Evolutionary conservation across 305 asterid species (phyloP).

Genomic region (Rubia balearica): DNA sequence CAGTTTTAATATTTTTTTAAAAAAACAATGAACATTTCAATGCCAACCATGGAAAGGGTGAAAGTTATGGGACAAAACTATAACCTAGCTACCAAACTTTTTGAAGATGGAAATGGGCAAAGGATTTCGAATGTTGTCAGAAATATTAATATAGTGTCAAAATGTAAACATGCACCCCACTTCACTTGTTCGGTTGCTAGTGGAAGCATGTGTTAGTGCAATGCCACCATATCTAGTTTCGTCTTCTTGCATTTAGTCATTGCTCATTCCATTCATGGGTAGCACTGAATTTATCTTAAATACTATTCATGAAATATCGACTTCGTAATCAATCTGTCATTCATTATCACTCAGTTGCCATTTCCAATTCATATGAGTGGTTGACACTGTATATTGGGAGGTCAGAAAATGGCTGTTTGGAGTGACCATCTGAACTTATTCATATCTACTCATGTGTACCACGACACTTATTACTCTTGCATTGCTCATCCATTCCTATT

Average conservation of each 20-base stretch:
- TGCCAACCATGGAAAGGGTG: no score
- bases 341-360: neutral
- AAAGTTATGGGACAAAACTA: no score
- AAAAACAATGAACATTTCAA: no score
- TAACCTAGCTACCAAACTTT: no score
- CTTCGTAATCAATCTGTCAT: neutral
- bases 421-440: no score
- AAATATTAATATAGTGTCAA: no score
- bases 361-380: neutral
- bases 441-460: no score
- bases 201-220: conserved; percentile 16
- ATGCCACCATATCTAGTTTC: neutral
- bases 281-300: neutral
- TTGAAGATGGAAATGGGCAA: no score
- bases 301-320: neutral
- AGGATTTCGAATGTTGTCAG: no score
- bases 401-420: neutral
- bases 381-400: neutral
- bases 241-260: neutral
- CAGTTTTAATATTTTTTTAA: no score
- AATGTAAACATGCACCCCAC: conserved; percentile 1
- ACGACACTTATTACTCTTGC: no score
- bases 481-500: no score
- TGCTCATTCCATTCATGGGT: conserved; percentile 10
- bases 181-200: neutral